These are phyloP conservation scores for Mycena rebaudengoi DNA, from an alignment of 768 basidiomycete genomes.

Conservation along the genomic window DNA sequence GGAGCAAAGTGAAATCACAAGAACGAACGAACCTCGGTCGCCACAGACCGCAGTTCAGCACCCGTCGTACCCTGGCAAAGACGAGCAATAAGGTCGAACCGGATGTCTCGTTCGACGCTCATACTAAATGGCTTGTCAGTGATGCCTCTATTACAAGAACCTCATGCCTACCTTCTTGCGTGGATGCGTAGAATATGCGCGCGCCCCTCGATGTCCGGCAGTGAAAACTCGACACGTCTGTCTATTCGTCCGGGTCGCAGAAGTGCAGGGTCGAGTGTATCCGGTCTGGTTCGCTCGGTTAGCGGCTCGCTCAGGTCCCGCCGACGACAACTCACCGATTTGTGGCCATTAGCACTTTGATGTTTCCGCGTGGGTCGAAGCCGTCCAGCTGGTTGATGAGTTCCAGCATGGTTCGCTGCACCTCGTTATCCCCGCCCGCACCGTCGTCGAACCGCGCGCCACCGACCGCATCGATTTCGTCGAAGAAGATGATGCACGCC, in stretches of 20 bases:
- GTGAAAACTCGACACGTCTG: conserved; percentile 94
- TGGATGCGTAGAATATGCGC: conserved; percentile 98
- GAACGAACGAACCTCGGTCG: conserved; percentile 80
- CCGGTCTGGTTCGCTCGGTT: no score
- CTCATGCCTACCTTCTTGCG: conserved; percentile 85
- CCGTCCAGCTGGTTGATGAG: conserved; percentile 98
- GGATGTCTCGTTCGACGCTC: conserved; percentile 96
- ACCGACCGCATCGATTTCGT: conserved; percentile 98
- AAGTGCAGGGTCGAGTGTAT: conserved; percentile 96
- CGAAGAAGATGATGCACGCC: conserved; percentile 99
- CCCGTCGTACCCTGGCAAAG: conserved; percentile 98
- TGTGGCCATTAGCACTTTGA: conserved; percentile 99
- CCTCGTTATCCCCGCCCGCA: conserved; percentile 98
- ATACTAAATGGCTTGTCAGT: conserved; percentile 62
- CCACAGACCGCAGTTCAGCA: conserved; percentile 96
- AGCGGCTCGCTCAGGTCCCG: no score
- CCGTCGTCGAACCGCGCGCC: conserved; percentile 99
- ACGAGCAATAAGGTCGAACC: conserved; percentile 96
- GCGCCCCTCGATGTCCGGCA: conserved; percentile 95
- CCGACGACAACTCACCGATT: conserved; percentile 87
- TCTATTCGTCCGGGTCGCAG: conserved; percentile 96
- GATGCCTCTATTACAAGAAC: neutral
- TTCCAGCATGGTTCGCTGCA: conserved; percentile 99
- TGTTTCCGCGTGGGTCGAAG: conserved; percentile 98
- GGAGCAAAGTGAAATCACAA: neutral